phyloP scores from a whole-genome alignment of 306 rosid genomes.

The Amphicarpaea edgeworthii region DNA sequence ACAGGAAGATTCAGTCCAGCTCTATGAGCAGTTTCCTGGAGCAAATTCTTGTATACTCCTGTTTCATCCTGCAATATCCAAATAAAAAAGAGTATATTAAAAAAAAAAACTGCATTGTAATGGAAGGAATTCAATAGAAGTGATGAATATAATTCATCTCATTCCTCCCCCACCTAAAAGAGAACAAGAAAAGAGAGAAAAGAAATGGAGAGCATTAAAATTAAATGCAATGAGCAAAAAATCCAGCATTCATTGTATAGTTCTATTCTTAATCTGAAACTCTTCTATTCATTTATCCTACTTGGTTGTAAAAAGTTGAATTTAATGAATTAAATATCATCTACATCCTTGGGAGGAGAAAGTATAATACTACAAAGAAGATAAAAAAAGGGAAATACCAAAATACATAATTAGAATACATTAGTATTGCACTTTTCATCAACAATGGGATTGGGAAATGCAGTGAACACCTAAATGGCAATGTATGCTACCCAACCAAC shows the following conservation, averaged over 20 bases:
- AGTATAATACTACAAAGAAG: neutral
- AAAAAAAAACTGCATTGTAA: neutral
- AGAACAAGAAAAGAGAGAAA: neutral
- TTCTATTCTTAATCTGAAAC: constrained; percentile 24
- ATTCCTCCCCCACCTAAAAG: constrained; percentile 7
- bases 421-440: neutral
- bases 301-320: constrained; percentile 12
- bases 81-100: neutral
- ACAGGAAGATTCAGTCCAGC: constrained; percentile 86
- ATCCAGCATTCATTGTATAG: constrained; percentile 7
- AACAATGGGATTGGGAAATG: constrained; percentile 22
- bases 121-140: constrained; percentile 12
- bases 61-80: constrained; percentile 69
- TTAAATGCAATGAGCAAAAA: constrained; percentile 16
- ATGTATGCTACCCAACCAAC: too few species aligned
- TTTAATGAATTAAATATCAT: constrained; percentile 6
- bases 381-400: neutral
- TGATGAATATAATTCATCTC: constrained; percentile 29
- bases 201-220: neutral
- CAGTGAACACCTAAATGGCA: constrained; percentile 1
- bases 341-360: constrained; percentile 6
- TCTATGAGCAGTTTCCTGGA: constrained; percentile 90
- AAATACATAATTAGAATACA: constrained; percentile 6
- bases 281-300: constrained; percentile 18
- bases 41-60: constrained; percentile 88